phyloP scores from a whole-genome alignment of 495 filamentous ascomycete species.

The Cudoniella acicularis region DNA sequence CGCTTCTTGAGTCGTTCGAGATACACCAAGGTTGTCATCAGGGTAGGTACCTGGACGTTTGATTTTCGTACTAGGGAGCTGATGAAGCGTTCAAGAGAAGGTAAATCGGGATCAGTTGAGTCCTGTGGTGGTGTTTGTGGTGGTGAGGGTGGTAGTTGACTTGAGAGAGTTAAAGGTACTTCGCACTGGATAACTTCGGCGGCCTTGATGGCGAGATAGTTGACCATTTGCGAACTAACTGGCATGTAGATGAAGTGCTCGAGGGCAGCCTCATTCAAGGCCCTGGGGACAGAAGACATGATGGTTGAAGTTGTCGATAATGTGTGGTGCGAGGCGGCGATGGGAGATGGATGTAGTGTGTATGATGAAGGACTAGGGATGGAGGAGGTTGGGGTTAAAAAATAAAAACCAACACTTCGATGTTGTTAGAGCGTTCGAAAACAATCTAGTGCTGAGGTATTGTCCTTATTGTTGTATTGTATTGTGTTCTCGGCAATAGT shows the following conservation, averaged over 20 bases:
- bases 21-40: constrained; percentile 96
- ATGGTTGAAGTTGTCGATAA: background rate
- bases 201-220: constrained; percentile 78
- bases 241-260: constrained; percentile 83
- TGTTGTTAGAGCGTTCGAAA: background rate
- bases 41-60: constrained; percentile 92
- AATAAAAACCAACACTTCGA: background rate
- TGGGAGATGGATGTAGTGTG: background rate
- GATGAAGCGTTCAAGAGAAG: constrained; percentile 87
- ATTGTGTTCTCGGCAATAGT: constrained; percentile 1
- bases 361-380: background rate
- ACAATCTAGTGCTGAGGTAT: constrained; percentile 2
- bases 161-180: constrained; percentile 36
- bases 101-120: constrained; percentile 39
- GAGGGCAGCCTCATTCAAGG: constrained; percentile 71
- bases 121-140: constrained; percentile 63
- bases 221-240: constrained; percentile 81
- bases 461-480: constrained; percentile 9
- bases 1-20: constrained; percentile 76
- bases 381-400: background rate
- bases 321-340: constrained; percentile 4
- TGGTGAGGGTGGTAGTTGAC: constrained; percentile 63
- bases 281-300: constrained; percentile 11
- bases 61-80: constrained; percentile 83
- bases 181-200: constrained; percentile 91